Evolutionary conservation across 768 basidiomycete species (phyloP).

Genomic region (Zangia roseola): DNA sequence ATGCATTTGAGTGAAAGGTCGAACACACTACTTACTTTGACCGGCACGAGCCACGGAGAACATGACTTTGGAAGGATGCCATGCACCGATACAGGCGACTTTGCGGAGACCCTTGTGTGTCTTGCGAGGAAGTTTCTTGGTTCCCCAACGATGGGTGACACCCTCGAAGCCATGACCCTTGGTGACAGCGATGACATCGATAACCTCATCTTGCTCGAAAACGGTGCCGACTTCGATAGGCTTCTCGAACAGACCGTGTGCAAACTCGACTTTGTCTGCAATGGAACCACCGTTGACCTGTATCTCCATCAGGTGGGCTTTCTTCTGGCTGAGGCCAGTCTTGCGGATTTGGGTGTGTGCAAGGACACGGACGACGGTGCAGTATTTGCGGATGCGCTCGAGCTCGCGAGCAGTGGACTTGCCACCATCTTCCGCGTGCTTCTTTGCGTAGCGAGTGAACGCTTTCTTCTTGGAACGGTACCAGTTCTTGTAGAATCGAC

Average conservation of each 20-base stretch:
- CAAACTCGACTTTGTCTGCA: constrained; percentile 96
- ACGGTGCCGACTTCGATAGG: constrained; percentile 79
- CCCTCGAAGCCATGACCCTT: constrained; percentile 99
- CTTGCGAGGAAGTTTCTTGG: constrained; percentile 97
- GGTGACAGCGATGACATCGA: constrained; percentile 97
- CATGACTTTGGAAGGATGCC: constrained; percentile 99
- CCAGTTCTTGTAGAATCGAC: constrained; percentile 99
- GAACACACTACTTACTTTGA: constrained; percentile 72
- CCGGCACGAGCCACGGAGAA: constrained; percentile 99
- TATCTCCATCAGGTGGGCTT: constrained; percentile 99
- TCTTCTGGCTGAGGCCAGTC: constrained; percentile 98
- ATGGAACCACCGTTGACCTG: constrained; percentile 97
- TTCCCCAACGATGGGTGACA: constrained; percentile 99
- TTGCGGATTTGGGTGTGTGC: constrained; percentile 99
- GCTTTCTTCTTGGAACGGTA: constrained; percentile 99
- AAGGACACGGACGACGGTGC: constrained; percentile 98
- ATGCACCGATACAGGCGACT: constrained; percentile 98
- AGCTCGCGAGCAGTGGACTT: constrained; percentile 93
- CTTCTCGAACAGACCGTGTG: constrained; percentile 95
- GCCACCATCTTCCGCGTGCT: constrained; percentile 92
- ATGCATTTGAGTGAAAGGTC: background rate
- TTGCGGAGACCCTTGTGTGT: constrained; percentile 99
- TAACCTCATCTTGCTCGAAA: constrained; percentile 96
- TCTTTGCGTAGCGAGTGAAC: constrained; percentile 99
- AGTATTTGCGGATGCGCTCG: constrained; percentile 99